phyloP scores from a whole-genome alignment of 495 filamentous ascomycete genomes.

The Talaromyces stipitatus region DNA sequence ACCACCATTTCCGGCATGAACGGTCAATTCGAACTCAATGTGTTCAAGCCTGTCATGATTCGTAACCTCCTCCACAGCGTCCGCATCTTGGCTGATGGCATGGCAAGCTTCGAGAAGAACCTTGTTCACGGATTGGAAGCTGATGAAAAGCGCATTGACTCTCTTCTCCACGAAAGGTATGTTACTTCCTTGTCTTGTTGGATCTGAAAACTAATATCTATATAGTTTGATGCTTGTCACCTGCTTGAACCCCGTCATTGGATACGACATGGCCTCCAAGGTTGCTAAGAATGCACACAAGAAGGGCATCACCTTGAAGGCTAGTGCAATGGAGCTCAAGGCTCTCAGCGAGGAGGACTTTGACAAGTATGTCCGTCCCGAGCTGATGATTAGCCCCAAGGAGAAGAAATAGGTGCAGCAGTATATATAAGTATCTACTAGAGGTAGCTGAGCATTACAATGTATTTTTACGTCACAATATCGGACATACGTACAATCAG shows the following conservation, averaged over 20 bases:
- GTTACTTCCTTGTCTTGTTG: slow-evolving; percentile 9
- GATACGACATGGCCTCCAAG: slow-evolving; percentile 96
- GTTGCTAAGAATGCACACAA: slow-evolving; percentile 99
- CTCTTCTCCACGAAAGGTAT: slow-evolving; percentile 80
- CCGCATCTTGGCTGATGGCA: slow-evolving; percentile 80
- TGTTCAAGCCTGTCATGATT: slow-evolving; percentile 97
- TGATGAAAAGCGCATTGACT: slow-evolving; percentile 82
- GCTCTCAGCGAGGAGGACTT: slow-evolving; percentile 88
- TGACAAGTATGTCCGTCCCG: slow-evolving; percentile 82
- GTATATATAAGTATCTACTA: background rate
- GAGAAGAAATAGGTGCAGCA: slow-evolving; percentile 33
- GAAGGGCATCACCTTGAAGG: slow-evolving; percentile 89
- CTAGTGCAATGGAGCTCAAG: slow-evolving; percentile 88
- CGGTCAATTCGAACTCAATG: slow-evolving; percentile 98
- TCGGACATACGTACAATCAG: too few species aligned
- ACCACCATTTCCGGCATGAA: slow-evolving; percentile 91
- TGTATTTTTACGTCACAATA: slow-evolving; percentile 6
- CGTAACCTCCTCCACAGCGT: slow-evolving; percentile 87
- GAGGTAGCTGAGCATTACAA: background rate
- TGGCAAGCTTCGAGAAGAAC: slow-evolving; percentile 91
- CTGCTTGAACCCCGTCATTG: slow-evolving; percentile 96
- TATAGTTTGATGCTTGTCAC: slow-evolving; percentile 95
- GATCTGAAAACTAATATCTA: slow-evolving; percentile 12
- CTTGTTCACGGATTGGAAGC: slow-evolving; percentile 82
- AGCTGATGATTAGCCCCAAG: slow-evolving; percentile 90